Conservation (phyloP, 1,284 basidiomycete species). For the Peniophora sp. region DNA sequence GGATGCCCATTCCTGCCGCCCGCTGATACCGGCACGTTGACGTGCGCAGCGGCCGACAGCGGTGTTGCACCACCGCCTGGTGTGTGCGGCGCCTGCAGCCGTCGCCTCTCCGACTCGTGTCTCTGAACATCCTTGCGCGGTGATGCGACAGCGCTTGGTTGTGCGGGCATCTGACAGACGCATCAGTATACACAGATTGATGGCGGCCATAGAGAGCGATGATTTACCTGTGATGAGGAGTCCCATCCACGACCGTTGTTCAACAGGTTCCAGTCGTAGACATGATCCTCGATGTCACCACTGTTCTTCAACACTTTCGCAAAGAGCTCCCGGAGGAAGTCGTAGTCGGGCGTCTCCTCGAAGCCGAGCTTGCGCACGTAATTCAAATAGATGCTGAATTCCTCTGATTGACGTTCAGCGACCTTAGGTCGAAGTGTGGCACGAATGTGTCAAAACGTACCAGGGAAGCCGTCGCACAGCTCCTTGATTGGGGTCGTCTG, state of each 20-base stretch:
- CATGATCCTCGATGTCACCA: slow-evolving; percentile 81
- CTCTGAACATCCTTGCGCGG: background rate
- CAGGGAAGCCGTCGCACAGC: slow-evolving; percentile 87
- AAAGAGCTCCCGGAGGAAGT: slow-evolving; percentile 89
- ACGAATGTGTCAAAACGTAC: slow-evolving; percentile 34
- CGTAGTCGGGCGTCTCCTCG: slow-evolving; percentile 94
- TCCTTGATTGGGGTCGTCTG: slow-evolving; percentile 94
- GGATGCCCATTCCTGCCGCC: slow-evolving; percentile 50
- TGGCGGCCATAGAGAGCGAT: slow-evolving; percentile 36
- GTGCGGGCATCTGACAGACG: slow-evolving; percentile 22
- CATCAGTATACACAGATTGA: slow-evolving; percentile 53
- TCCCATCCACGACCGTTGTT: slow-evolving; percentile 96
- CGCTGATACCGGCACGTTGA: slow-evolving; percentile 56
- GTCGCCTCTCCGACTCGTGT: background rate
- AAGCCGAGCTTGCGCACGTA: slow-evolving; percentile 86
- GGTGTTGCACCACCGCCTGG: slow-evolving; percentile 52
- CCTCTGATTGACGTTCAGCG: slow-evolving; percentile 40
- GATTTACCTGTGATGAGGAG: slow-evolving; percentile 55
- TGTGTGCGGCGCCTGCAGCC: slow-evolving; percentile 26
- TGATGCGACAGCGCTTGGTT: background rate
- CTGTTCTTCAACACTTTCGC: slow-evolving; percentile 86
- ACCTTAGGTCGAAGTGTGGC: slow-evolving; percentile 3
- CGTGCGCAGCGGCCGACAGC: slow-evolving; percentile 64
- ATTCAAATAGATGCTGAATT: slow-evolving; percentile 84
- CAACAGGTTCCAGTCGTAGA: slow-evolving; percentile 88